These are phyloP conservation scores for Tephrocybe rancida DNA, from an alignment of 768 basidiomycete genomes.

Conservation along the genomic window DNA sequence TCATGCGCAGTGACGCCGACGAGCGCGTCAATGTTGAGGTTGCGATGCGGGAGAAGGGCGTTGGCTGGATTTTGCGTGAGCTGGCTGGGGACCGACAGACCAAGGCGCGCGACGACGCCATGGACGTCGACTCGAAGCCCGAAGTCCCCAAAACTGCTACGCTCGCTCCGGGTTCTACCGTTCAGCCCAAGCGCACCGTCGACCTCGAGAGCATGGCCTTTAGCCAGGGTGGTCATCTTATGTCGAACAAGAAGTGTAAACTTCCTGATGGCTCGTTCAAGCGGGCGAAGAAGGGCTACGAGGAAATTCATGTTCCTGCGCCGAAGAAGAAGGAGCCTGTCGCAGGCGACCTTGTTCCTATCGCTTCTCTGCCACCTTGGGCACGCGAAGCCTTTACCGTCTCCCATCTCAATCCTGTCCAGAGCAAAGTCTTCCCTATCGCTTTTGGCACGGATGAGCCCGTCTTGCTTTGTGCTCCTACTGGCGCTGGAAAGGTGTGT, in stretches of 20 bases:
- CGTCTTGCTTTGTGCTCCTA: conserved; percentile 93
- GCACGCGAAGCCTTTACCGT: conserved; percentile 85
- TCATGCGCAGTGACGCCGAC: conserved; percentile 86
- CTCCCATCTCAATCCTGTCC: conserved; percentile 83
- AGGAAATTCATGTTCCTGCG: conserved; percentile 96
- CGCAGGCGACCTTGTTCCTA: conserved; percentile 70
- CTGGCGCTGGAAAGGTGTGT: conserved; percentile 96
- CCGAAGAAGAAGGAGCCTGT: conserved; percentile 75
- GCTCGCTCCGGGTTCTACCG: conserved; percentile 81
- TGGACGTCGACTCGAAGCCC: conserved; percentile 76
- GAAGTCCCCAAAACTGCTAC: conserved; percentile 83
- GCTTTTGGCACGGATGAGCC: conserved; percentile 97
- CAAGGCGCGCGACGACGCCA: conserved; percentile 58
- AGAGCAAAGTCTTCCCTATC: conserved; percentile 90
- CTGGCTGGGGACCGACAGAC: conserved; percentile 80
- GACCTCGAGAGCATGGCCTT: conserved; percentile 97
- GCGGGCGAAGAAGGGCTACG: conserved; percentile 93
- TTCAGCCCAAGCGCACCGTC: conserved; percentile 82
- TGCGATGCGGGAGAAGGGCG: conserved; percentile 96
- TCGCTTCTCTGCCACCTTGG: conserved; percentile 82
- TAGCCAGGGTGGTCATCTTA: conserved; percentile 92
- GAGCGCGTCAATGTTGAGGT: conserved; percentile 94
- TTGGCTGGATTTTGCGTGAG: conserved; percentile 94
- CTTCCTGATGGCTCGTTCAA: conserved; percentile 98
- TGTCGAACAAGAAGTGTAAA: conserved; percentile 99